phyloP scores from a whole-genome alignment of 768 basidiomycete species.

The Strobilomyces confusus region DNA sequence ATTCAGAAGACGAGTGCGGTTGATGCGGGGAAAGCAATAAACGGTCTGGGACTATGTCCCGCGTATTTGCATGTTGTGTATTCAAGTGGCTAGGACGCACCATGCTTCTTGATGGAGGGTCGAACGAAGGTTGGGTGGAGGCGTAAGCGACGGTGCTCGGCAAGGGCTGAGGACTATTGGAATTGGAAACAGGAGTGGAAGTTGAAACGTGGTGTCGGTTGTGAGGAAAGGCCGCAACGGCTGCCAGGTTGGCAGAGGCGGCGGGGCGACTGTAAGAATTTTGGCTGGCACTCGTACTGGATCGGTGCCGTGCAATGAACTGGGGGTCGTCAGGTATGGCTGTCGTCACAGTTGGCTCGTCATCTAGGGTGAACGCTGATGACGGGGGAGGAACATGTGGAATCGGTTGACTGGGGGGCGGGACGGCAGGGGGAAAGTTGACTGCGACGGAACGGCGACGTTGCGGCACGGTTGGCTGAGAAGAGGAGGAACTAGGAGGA shows the following conservation, averaged over 20 bases:
- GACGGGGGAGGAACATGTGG: slow-evolving; percentile 53
- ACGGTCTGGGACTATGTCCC: slow-evolving; percentile 43
- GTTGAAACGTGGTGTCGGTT: slow-evolving; percentile 37
- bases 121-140: slow-evolving; percentile 46
- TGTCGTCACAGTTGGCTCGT: slow-evolving; percentile 17
- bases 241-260: slow-evolving; percentile 49
- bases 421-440: slow-evolving; percentile 59
- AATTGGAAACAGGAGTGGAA: slow-evolving; percentile 21
- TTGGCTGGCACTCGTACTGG: slow-evolving; percentile 36
- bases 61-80: slow-evolving; percentile 23
- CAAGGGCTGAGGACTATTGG: slow-evolving; percentile 27
- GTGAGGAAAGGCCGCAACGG: slow-evolving; percentile 61
- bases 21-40: slow-evolving; percentile 42
- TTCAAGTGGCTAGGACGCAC: slow-evolving; percentile 30
- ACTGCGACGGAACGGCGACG: slow-evolving; percentile 70
- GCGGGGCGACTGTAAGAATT: slow-evolving; percentile 30
- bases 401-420: slow-evolving; percentile 73
- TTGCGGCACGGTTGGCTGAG: slow-evolving; percentile 30
- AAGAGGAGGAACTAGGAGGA: slow-evolving; percentile 29
- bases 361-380: slow-evolving; percentile 13
- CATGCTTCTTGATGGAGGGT: slow-evolving; percentile 54
- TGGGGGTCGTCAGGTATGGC: slow-evolving; percentile 29
- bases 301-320: slow-evolving; percentile 30
- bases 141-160: slow-evolving; percentile 28
- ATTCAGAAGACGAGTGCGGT: slow-evolving; percentile 42